Base-by-base conservation (phyloP, 345 rosid genomes). In the Carallia pectinifolia region DNA sequence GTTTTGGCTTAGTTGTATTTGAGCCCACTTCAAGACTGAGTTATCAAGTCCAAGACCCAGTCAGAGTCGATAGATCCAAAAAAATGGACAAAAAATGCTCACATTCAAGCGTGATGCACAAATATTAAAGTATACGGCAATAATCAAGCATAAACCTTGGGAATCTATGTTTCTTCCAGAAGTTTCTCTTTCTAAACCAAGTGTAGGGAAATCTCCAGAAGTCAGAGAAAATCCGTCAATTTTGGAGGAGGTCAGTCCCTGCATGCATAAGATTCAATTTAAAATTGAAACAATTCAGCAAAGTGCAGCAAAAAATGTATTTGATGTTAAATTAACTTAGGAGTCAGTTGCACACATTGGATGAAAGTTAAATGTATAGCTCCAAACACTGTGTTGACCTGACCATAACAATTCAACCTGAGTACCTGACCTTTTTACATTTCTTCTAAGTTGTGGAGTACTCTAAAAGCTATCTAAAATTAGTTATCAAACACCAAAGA, bases 141-240 rank as follows among this genome's bases (percentile, higher is more conserved):
- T 50, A 6, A 38, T 36, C 54, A 64, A 29, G 61, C 58, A 77
- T 13, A 69, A 74, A 95, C 97, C 99, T 89, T 86, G 89, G 61
- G 87, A 83, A 58, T 75, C 88, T 7, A 73, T 5, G 76, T 80
- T 81, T 74, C 81, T 89, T 59, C 73, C 89, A 72, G 86, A 81
- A 75, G 71, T 71, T 61, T 84, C 92, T 69, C 82, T 95, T 61
- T 92, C 95, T 17, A 93, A 81, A 64, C 97, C 97, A 77, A 96
- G 98, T 16, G 89, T 83, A 31, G 99, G 99, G 75, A 96, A 96
- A 83, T 96, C 98, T 74, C 97, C 95, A 64, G 98, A 81, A 59
- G 87, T 78, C 79, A 90, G 83, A 72, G 93, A 87, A 85, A 96
- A 96, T 60, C 85, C 90, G 60, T 87, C 96, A 68, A 76, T 83